Evolutionary conservation across 345 rosid species (phyloP).

Genomic region (Populus simonii): DNA sequence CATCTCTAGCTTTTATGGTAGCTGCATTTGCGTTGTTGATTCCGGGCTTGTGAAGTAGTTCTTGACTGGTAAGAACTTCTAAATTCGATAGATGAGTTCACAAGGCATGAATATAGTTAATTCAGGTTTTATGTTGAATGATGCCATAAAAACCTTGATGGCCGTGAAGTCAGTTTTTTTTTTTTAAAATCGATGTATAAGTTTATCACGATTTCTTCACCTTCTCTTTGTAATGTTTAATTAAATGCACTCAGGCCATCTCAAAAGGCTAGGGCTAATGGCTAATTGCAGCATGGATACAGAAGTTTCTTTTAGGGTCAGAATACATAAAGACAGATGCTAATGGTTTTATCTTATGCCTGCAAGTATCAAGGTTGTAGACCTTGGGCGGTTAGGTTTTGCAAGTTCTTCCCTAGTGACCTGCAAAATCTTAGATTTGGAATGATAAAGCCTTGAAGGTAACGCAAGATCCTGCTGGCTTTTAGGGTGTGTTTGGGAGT

Average conservation of each 20-base stretch:
- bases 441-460: neutral
- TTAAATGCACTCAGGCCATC: neutral
- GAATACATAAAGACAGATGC: neutral
- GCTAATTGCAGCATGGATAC: neutral
- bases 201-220: no score
- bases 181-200: no score
- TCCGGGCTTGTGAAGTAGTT: neutral
- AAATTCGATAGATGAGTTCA: neutral
- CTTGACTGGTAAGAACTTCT: neutral
- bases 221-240: no score
- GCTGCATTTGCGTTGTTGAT: neutral
- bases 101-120: neutral
- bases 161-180: neutral
- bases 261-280: neutral
- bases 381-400: neutral
- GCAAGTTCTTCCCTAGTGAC: neutral
- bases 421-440: neutral
- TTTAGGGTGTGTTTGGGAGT: no score
- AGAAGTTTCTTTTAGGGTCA: neutral
- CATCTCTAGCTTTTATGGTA: neutral
- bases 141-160: neutral
- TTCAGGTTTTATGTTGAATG: neutral
- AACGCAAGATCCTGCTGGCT: neutral
- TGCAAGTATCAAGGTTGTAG: neutral
- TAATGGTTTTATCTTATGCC: neutral